phyloP scores from a whole-genome alignment of 2,329 filamentous ascomycete species.

The Cryphonectria naterciae region DNA sequence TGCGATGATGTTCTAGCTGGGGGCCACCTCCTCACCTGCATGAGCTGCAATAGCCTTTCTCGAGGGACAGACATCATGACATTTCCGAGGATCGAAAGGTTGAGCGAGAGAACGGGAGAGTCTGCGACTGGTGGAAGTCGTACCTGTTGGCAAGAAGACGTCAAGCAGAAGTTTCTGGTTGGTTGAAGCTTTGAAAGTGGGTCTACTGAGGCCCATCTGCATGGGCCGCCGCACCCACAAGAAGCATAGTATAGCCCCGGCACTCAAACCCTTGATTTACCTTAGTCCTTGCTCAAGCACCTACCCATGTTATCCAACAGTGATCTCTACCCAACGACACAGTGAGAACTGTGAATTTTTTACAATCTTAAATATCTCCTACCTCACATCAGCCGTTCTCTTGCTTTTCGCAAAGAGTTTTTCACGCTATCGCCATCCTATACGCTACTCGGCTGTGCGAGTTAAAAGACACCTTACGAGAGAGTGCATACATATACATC shows the following conservation, averaged over 20 bases:
- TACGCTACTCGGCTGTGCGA: not conserved
- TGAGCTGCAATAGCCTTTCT: constrained; percentile 68
- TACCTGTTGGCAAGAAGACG: constrained; percentile 14
- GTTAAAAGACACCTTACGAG: not conserved
- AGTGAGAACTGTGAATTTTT: not conserved
- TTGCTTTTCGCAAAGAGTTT: not conserved
- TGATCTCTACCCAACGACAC: not conserved
- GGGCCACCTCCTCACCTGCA: constrained; percentile 64
- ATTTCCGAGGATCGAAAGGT: constrained; percentile 31
- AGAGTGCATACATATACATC: not conserved
- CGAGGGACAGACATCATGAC: constrained; percentile 65
- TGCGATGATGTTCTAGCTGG: constrained; percentile 8
- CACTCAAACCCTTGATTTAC: not conserved
- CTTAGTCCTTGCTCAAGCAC: not conserved
- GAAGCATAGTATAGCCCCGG: not conserved
- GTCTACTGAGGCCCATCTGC: constrained; percentile 16
- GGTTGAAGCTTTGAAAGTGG: constrained; percentile 31
- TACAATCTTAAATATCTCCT: not conserved
- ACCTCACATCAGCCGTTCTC: not conserved
- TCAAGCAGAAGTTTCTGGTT: constrained; percentile 26
- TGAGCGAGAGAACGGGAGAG: not conserved
- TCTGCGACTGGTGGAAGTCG: constrained; percentile 4
- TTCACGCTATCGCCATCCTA: not conserved
- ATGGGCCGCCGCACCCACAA: not conserved
- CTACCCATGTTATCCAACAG: not conserved